Base-by-base conservation (phyloP, 106 monocot genomes). In the Acanthochlamys bracteata region DNA sequence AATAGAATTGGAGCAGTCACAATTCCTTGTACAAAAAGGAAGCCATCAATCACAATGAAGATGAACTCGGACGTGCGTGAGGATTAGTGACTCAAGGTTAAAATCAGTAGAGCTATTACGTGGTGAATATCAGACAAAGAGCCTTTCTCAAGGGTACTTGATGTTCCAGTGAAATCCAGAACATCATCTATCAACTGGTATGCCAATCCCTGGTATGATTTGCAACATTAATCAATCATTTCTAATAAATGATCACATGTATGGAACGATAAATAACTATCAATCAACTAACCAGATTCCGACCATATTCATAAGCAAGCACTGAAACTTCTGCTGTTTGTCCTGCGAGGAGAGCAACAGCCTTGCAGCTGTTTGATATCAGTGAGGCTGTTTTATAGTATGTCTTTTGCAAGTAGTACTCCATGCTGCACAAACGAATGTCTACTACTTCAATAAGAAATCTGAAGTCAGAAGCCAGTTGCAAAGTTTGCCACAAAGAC, bases 331-430 rank as follows among this genome's bases (percentile, higher is more conserved):
- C 83, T 70, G 91, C 77, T 69, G 83, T 91, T 74, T 91, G 91
- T 11, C 83, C 86, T 22, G 86, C 91, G 61, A 91, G 83, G 41
- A 86, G 71, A 54, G 91, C 91, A 64, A 84, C 66, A 49, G 86
- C 72, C 68, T 91, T 83, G 83, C 91, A 91, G 70, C 91, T 84
- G 39, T 86, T 86, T 66, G 91, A 86, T 65, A 91, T 84, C 69
- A 91, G 74, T 24, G 86, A 91, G 42, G 83, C 91, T n/a, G 91
- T 91, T 76, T 91, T 91, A 66, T 79, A 86, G 69, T 81, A 86
- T 69, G 91, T 91, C 74, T 91, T 91, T 53, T 79, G 81, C 79
- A 91, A 65, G 49, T 91, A 91, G 60, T 91, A 86, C 63, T 91
- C 91, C 91, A 91, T 86, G 71, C 91, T 91, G 83, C 55, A 74